Base-by-base conservation (phyloP, 202 grass and related monocot species). In the Dendrocalamus latiflorus region DNA sequence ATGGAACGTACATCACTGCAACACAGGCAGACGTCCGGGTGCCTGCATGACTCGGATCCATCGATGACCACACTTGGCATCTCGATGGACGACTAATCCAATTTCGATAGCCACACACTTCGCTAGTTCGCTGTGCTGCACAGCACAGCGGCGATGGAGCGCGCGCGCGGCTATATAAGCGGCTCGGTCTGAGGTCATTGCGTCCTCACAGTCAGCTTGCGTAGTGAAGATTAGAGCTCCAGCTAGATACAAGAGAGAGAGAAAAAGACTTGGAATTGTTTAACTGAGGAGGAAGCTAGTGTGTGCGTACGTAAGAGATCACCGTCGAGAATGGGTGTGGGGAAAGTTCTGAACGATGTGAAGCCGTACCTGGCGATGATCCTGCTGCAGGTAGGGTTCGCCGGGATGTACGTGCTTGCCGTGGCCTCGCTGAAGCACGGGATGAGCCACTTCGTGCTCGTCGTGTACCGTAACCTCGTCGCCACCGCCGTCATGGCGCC, bases 331-430 rank as follows among this genome's bases (percentile, higher is more conserved):
- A 95, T 95, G 93, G 83, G 68, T 60, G 59, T 80, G 47, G 76
- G 85, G 6, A 85, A 77, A 65, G 63, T 70, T 18, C 11, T 95
- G 68, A 93, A 55, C 44, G 81, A 85, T n/a, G 25, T 72, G 56
- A 98, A 98, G 91, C 95, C 95, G 37, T 98, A 93, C 85, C 84
- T 95, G 86, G 84, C 76, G 14, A 98, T 98, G 95, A 75, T 95
- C 53, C 89, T 98, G 76, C 87, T 98, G 41, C 95, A 98, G 85
- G 67, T 94, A 17, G 92, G 95, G 12, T 98, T 91, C 63, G 88
- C 90, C 2, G 95, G 95, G 71, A 95, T 98, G 95, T 98, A 90
- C 72, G 57, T 98, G 34, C 79, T 98, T 8, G 60, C 90, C 39
- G 87, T 95, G 42, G 83, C 89, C 0, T 90, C 90, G 10, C 68